Conservation (phyloP, 768 basidiomycete species). For the Amyloporia xantha region DNA sequence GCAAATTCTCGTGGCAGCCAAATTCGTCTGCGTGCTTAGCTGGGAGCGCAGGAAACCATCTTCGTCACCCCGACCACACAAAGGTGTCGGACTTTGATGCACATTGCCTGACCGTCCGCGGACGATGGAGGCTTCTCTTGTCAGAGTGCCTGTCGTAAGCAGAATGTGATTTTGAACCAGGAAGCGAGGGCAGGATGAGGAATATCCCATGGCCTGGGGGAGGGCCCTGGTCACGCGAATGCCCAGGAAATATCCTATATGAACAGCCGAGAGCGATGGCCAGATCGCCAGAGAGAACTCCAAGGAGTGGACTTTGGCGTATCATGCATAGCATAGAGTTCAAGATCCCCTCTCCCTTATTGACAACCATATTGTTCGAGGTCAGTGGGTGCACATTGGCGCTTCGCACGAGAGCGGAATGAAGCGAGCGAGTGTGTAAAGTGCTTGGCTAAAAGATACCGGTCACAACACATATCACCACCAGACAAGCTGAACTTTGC, state of each 20-base stretch:
- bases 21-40: constrained; percentile 23
- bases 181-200: constrained; percentile 10
- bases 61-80: constrained; percentile 50
- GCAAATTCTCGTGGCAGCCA: constrained; percentile 34
- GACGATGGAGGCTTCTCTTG: constrained; percentile 8
- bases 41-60: constrained; percentile 48
- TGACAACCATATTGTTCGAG: constrained; percentile 69
- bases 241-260: constrained; percentile 47
- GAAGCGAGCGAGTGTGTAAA: constrained; percentile 59
- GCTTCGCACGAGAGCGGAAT: constrained; percentile 61
- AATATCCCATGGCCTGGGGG: constrained; percentile 41
- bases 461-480: too few species aligned
- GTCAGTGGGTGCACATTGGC: constrained; percentile 35
- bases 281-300: constrained; percentile 69
- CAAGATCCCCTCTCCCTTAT: constrained; percentile 70
- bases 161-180: constrained; percentile 14
- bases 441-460: constrained; percentile 51
- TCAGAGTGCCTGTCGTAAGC: constrained; percentile 9
- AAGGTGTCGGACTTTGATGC: constrained; percentile 15
- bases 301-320: constrained; percentile 63
- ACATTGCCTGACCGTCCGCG: constrained; percentile 16
- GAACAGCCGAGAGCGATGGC: constrained; percentile 49
- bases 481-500: too few species aligned
- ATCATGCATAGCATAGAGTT: constrained; percentile 64
- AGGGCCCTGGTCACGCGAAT: constrained; percentile 32